These are phyloP conservation scores for Leccinum imitatum DNA, from an alignment of 768 basidiomycete genomes.

Conservation along the genomic window DNA sequence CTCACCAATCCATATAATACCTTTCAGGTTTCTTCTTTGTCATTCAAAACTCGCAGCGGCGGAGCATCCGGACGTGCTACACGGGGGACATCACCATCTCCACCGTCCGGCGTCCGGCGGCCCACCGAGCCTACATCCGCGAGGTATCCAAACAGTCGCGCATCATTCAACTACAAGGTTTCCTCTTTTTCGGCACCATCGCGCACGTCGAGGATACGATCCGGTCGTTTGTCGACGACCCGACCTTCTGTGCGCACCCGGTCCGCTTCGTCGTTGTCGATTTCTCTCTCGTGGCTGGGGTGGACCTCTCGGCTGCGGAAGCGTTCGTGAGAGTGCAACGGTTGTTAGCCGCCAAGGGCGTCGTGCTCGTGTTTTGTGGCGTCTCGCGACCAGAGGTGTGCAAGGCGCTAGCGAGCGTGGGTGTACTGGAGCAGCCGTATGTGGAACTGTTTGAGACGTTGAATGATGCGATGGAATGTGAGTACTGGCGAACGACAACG, in stretches of 20 bases:
- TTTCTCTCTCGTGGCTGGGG: conserved; percentile 79
- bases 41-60: conserved; percentile 85
- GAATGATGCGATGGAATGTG: conserved; percentile 93
- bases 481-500: conserved; percentile 33
- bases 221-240: conserved; percentile 66
- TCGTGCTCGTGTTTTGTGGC: conserved; percentile 89
- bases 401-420: conserved; percentile 73
- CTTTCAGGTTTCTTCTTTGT: conserved; percentile 87
- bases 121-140: conserved; percentile 87
- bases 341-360: conserved; percentile 68
- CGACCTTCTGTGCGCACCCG: conserved; percentile 69
- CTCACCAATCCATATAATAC: conserved; percentile 1
- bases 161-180: conserved; percentile 87
- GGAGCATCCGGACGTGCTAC: conserved; percentile 81
- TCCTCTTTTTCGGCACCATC: conserved; percentile 94
- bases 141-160: conserved; percentile 91
- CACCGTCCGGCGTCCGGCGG: conserved; percentile 84
- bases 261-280: conserved; percentile 91
- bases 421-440: conserved; percentile 69
- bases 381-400: conserved; percentile 64
- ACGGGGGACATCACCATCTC: conserved; percentile 85
- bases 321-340: conserved; percentile 92
- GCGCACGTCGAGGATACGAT: conserved; percentile 86
- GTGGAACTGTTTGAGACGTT: conserved; percentile 82
- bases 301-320: conserved; percentile 94